Evolutionary conservation across 2,329 filamentous ascomycete genomes (phyloP).

Genomic region (Cryphonectria parasitica): DNA sequence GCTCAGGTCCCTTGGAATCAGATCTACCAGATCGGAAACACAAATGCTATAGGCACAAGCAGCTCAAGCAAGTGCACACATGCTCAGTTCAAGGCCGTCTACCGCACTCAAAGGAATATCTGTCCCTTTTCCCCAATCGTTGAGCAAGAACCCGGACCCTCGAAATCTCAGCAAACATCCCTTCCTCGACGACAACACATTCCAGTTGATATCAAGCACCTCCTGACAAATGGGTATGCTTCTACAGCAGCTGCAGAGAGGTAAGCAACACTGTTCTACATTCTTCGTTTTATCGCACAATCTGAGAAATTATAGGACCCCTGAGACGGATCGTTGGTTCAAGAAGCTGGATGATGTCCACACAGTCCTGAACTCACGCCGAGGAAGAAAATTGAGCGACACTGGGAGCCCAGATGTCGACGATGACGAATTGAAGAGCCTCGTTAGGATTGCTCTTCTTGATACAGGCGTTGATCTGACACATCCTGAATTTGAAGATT

Average conservation of each 20-base stretch:
- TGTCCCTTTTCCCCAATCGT: not conserved
- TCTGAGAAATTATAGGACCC: not conserved
- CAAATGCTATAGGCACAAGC: not conserved
- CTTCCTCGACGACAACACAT: not conserved
- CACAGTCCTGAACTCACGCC: not conserved
- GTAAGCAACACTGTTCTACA: not conserved
- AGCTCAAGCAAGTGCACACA: not conserved
- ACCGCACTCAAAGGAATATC: not conserved
- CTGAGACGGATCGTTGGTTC: not conserved
- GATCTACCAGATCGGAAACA: not conserved
- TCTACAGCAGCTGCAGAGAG: not conserved
- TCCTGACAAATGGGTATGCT: not conserved
- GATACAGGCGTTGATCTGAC: not conserved
- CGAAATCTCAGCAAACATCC: not conserved
- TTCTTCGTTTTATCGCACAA: not conserved
- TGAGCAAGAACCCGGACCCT: not conserved
- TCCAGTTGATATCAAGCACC: not conserved
- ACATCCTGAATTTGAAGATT: not conserved
- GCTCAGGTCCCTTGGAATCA: not conserved
- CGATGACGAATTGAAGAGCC: not conserved
- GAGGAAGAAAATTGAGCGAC: not conserved
- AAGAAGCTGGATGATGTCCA: not conserved
- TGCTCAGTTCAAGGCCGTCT: not conserved
- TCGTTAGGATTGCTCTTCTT: not conserved
- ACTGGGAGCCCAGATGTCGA: not conserved